phyloP scores from a whole-genome alignment of 1,139 yeast species.

The Geotrichum siamense region DNA sequence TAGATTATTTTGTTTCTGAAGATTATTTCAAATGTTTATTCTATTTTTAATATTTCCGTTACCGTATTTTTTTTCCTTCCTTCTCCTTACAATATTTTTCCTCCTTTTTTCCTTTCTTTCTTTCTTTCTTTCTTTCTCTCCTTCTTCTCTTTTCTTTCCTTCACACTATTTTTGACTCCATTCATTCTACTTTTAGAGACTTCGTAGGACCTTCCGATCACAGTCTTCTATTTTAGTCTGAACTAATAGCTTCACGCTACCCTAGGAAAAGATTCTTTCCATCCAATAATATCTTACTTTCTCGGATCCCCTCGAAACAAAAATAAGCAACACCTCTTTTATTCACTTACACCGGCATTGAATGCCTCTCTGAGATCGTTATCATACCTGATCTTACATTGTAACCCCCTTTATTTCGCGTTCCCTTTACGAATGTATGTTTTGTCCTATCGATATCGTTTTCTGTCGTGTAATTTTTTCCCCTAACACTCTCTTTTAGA shows the following conservation, averaged over 20 bases:
- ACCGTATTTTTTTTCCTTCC: neutral
- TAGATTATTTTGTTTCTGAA: no score
- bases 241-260: neutral
- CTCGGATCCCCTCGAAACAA: neutral
- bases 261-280: neutral
- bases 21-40: no score
- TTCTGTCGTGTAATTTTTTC: neutral
- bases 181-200: neutral
- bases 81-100: slow-evolving; percentile 6
- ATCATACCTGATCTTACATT: neutral
- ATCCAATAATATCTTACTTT: neutral
- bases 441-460: neutral
- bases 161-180: neutral
- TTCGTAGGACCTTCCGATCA: neutral
- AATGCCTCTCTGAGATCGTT: neutral
- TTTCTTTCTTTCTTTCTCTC: slow-evolving; percentile 3
- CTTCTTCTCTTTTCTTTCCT: neutral
- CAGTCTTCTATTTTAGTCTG: neutral
- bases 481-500: slow-evolving; percentile 9
- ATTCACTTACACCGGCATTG: neutral
- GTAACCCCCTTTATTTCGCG: neutral
- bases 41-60: slow-evolving; percentile 1
- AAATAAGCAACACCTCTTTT: no score
- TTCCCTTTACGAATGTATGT: slow-evolving; percentile 4
- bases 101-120: neutral